Evolutionary conservation across 768 basidiomycete genomes (phyloP), one percentile per base, ranked within the genome.

Genomic region (Tricholoma sp.): DNA sequence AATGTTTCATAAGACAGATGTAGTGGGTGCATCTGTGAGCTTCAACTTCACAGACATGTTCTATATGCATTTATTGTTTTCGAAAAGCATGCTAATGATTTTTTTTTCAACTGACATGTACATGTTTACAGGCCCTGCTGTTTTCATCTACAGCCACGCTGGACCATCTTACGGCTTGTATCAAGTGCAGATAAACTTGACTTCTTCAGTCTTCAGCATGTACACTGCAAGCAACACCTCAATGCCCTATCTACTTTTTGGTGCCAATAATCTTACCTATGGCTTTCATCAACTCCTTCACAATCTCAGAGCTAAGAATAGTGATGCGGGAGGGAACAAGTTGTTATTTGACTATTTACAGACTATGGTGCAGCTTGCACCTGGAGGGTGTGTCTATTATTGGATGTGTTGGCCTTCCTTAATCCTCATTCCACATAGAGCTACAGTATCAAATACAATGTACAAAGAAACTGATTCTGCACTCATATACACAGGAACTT

Each of bases 131-230:
- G 76, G 78, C 5, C 76, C 79, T 27, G 72, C 76, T 0, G 57
- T 80, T 2, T 79, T 72, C 57, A 59, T 80, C 10, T 79, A 76
- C 56, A 78, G 79, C 22, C 67, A 66, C 27, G 64, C 66, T 22
- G 79, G 79, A 29, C 79, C 77, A 5, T 60, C 66, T 1, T 78
- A 73, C 58, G 79, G 79, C 0, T 75, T 76, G 1, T 78, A 69
- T 53, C 71, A 74, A 58, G 70, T 80, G 0, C 47, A 68, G n/a
- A 64, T 80, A 16, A 77, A 79, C 62, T 66, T 67, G 0, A 43
- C 45, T 6, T 46, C 62, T 3, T 55, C 67, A 16, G 69, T 61
- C 5, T 59, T 59, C 34, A 74, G 68, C 51, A 76, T 75, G 21
- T 74, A 73, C 59, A 54, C 69, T 0, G 54, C 69, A 5, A 67